Base-by-base conservation (phyloP, 2,329 filamentous ascomycete species). In the Penicillium polonicum region DNA sequence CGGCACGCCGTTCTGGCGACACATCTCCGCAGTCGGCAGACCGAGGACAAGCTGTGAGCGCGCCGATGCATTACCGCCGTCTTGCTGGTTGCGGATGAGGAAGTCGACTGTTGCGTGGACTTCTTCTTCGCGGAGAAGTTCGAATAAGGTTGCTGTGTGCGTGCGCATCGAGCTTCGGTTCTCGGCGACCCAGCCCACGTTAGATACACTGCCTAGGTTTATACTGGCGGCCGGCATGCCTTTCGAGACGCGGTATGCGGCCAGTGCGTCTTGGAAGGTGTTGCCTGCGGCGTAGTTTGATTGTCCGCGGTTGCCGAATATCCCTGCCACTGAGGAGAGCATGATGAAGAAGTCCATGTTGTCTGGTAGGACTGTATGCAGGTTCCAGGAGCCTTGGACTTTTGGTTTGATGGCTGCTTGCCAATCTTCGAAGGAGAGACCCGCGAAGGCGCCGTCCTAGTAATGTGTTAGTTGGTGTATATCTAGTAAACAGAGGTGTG, bases 231-330 rank as follows among this genome's bases (percentile, higher is more conserved):
- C 65, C 3, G 60, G 59, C 49, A 66, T 55, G 1, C 67, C 67
- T 9, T 49, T 55, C 0, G 58, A 25, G 7, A 38, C 50, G 7
- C 74, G 72, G 31, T 70, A 65, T 6, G 61, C 65, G 3, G 72
- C 73, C 7, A 77, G 57, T 0, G 72, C 68, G 44, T 77, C 75
- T 56, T 77, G 71, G 62, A 72, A 79, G 1, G 73, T 70, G 43
- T 72, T 72, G 19, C 67, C 76, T 6, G 76, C 74, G 2, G 72
- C 68, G 58, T 79, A 79, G 58, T 79, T 80, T 12, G 79, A 72
- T 53, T 83, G 72, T 4, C 77, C 75, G 6, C 73, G 62, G 50
- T 79, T 79, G 4, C 81, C 80, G 6, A 79, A 67, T 15, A 82
- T 65, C 1, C 75, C 75, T 33, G 76, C 73, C 1, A 74, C 63